These are phyloP conservation scores for Tinospora cordifolia DNA, from an alignment of 164 flowering plant genomes.

Conservation along the genomic window DNA sequence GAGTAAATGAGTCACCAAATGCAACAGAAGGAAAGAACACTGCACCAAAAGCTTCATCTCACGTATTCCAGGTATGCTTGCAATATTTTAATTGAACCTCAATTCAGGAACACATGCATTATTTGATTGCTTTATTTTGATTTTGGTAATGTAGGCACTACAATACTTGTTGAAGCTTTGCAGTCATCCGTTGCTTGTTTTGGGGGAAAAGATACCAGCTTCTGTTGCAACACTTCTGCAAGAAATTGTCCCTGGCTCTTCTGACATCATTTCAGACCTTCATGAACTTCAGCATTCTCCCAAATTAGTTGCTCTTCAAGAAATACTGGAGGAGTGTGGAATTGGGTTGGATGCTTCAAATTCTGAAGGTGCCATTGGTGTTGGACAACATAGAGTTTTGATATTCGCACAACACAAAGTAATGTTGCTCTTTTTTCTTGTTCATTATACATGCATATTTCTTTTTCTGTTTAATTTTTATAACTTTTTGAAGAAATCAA, in stretches of 20 bases:
- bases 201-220: conserved; percentile 62
- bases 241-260: conserved; percentile 44
- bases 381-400: conserved; percentile 91
- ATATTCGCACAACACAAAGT: conserved; percentile 98
- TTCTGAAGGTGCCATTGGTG: conserved; percentile 50
- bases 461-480: too few relatives aligned
- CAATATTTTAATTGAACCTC: not conserved
- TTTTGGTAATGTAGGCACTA: conserved; percentile 60
- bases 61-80: conserved; percentile 80
- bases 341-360: conserved; percentile 72
- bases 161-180: conserved; percentile 96
- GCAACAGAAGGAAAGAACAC: conserved; percentile 31
- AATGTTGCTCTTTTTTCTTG: conserved; percentile 8
- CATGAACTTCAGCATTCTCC: conserved; percentile 88
- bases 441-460: too few relatives aligned
- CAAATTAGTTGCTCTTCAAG: conserved; percentile 87
- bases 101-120: not conserved
- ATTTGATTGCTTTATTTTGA: not conserved
- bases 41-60: conserved; percentile 74
- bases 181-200: conserved; percentile 96
- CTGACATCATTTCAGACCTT: conserved; percentile 60
- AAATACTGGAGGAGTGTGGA: conserved; percentile 98
- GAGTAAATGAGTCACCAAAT: conserved; percentile 37
- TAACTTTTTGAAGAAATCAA: too few relatives aligned
- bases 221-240: conserved; percentile 36